phyloP scores from a whole-genome alignment of 2,329 filamentous ascomycete genomes.

The Thermothelomyces thermophilus region DNA sequence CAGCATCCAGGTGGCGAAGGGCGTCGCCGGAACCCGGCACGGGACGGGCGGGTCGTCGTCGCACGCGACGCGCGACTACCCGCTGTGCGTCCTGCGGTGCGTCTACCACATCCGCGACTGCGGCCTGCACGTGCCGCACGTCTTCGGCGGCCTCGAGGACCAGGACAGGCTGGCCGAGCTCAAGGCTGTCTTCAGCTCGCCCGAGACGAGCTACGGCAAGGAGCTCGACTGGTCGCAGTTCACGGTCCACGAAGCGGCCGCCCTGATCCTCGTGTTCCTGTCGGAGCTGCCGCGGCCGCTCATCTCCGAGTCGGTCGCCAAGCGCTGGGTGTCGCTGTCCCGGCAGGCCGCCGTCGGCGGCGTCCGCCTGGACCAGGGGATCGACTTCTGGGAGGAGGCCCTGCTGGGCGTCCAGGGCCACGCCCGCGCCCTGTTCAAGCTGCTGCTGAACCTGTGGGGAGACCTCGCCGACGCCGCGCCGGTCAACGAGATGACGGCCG shows the following conservation, averaged over 20 bases:
- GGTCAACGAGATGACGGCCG: conserved; percentile 39
- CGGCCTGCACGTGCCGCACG: conserved; percentile 31
- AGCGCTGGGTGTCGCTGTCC: conserved; percentile 37
- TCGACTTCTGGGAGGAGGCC: conserved; percentile 43
- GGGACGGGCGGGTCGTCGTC: conserved; percentile 30
- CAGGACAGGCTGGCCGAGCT: conserved; percentile 31
- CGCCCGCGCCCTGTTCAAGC: conserved; percentile 34
- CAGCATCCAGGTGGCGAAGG: conserved; percentile 34
- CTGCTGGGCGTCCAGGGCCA: conserved; percentile 35
- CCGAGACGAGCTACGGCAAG: conserved; percentile 33
- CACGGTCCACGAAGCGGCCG: conserved; percentile 37
- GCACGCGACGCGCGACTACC: conserved; percentile 32
- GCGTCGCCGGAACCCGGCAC: conserved; percentile 35
- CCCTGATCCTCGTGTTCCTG: conserved; percentile 35
- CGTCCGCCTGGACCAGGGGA: conserved; percentile 35
- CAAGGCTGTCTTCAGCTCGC: conserved; percentile 32
- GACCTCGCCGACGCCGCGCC: conserved; percentile 35
- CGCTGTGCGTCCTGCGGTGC: conserved; percentile 37
- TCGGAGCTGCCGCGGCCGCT: conserved; percentile 35
- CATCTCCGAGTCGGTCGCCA: conserved; percentile 33
- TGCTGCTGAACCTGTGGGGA: conserved; percentile 39
- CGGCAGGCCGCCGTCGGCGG: conserved; percentile 34
- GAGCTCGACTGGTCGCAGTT: conserved; percentile 33
- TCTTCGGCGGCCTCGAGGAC: conserved; percentile 36
- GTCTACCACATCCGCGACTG: conserved; percentile 32